Evolutionary conservation across 2,329 filamentous ascomycete genomes (phyloP), one percentile per base, ranked within the genome.

Genomic region (Aspergillus sp.): DNA sequence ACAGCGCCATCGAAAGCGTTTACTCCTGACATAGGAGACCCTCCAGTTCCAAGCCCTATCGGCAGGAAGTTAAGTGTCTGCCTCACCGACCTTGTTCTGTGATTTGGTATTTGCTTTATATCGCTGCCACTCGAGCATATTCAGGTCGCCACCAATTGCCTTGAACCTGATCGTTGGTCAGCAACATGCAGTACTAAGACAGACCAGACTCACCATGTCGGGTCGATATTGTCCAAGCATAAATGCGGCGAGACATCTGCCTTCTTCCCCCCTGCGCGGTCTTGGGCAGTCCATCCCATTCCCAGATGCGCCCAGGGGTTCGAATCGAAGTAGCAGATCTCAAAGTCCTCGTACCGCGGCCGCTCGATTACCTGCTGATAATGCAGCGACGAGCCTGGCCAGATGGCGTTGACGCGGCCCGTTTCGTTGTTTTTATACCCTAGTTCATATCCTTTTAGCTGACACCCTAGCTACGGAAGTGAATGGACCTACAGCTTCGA

Each of bases 381-480:
- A 12, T 53, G 50, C 25, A 53, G 50, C n/a, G 50, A 52, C 2
- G 50, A 52, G 4, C 50, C 50, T 2, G 40, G 50, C 50, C 50
- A 45, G 25, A 53, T 53, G 19, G 40, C 50, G 6, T 53, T 45
- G 25, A 53, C 40, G 12, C 40, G 40, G 5, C 40, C 40, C 5
- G 50, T 44, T n/a, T 53, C 50, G n/a, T 53, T 45, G 41, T 37
- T 45, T 15, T 46, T 53, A 31, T 45, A 53, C 40, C 50, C 50
- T 53, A 4, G 31, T 9, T 19, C 15, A 17, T 53, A 17, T 14
- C 31, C 7, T 11, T n/a, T 25, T 27, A 33, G 17, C 0, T 33
- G 35, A 25, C 9, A 35, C 2, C 1, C 14, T 9, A 2, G 15
- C 5, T 14, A 6, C 25, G 76, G 70, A 87, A 17, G 9, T 11